phyloP scores from a whole-genome alignment of 2,329 filamentous ascomycete species.

The Sporothrix schenckii region DNA sequence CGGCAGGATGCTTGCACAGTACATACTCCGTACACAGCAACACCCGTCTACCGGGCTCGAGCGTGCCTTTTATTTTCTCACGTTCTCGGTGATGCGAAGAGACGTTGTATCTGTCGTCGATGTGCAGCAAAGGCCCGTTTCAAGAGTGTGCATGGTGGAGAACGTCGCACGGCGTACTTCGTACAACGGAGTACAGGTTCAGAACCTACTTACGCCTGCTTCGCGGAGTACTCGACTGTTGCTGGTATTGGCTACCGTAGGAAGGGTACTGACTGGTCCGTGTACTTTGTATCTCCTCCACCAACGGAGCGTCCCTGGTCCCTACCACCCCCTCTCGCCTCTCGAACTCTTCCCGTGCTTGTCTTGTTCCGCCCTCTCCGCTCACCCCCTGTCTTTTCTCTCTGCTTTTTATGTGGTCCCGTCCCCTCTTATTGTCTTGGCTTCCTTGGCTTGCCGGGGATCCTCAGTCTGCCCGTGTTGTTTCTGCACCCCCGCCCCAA shows the following conservation, averaged over 20 bases:
- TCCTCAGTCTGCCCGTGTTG: background rate
- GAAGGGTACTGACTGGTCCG: conserved; percentile 28
- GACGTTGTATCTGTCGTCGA: background rate
- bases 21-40: background rate
- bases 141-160: background rate
- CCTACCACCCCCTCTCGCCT: background rate
- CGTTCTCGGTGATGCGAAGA: background rate
- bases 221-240: conserved; percentile 19
- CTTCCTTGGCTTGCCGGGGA: conserved; percentile 9
- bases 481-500: conserved; percentile 2
- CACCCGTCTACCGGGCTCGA: background rate
- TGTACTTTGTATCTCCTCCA: background rate
- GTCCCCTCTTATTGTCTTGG: conserved; percentile 16
- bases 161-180: too few relatives aligned
- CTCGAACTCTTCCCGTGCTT: conserved; percentile 21
- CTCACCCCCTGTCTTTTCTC: conserved; percentile 2
- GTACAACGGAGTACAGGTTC: too few relatives aligned
- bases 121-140: conserved; percentile 11
- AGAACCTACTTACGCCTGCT: background rate
- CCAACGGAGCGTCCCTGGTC: background rate
- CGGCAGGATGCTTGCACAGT: background rate
- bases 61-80: background rate
- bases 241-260: conserved; percentile 27
- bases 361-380: conserved; percentile 29
- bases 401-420: background rate